Conservation (phyloP, 306 rosid species). For the Medicago lupulina region DNA sequence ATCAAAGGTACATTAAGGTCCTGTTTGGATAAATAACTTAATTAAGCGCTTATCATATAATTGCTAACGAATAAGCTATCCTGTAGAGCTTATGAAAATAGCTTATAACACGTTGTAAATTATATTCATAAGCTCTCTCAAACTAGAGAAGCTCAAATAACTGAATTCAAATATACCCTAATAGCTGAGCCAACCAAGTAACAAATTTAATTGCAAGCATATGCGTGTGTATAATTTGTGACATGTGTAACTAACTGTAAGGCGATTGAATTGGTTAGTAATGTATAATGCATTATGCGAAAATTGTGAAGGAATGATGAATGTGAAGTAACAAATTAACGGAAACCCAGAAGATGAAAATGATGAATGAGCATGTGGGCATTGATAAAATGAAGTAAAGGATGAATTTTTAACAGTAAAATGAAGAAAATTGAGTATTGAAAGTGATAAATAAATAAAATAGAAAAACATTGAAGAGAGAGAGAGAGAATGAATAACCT, state of each 20-base stretch:
- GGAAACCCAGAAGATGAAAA: constrained; percentile 41
- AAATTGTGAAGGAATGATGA: neutral
- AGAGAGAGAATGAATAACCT: constrained; percentile 26
- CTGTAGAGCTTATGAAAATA: too few species aligned
- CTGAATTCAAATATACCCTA: too few species aligned
- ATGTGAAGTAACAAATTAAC: neutral
- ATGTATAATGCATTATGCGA: neutral
- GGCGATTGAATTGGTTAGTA: neutral
- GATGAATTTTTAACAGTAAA: neutral
- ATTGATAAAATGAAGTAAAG: constrained; percentile 7
- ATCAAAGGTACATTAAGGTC: neutral
- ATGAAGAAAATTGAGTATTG: neutral
- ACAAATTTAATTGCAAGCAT: constrained; percentile 27
- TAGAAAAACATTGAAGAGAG: neutral
- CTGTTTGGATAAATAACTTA: too few species aligned
- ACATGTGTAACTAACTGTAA: too few species aligned
- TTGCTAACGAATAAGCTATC: too few species aligned
- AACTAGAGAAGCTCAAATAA: too few species aligned
- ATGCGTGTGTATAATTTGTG: too few species aligned
- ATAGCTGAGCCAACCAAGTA: constrained; percentile 10
- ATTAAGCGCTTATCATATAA: too few species aligned
- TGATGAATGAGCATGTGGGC: neutral
- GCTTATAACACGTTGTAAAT: too few species aligned
- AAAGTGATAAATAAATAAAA: neutral
- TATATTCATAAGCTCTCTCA: too few species aligned